Evolutionary conservation across 2,329 filamentous ascomycete genomes (phyloP).

Genomic region (Fusarium circinatum): DNA sequence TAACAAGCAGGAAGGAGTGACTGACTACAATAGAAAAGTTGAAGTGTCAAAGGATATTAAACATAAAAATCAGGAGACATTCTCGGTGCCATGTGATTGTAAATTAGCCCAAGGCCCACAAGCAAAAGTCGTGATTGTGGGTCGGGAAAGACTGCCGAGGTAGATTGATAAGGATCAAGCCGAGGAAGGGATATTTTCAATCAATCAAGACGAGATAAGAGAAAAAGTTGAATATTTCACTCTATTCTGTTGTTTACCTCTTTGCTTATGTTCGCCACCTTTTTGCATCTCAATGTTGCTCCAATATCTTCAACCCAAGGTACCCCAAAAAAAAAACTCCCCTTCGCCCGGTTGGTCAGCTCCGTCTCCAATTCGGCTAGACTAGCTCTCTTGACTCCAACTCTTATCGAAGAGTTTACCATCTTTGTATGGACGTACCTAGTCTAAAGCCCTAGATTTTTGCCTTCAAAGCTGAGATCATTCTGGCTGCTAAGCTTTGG

Average conservation of each 20-base stretch:
- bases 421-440: accelerated
- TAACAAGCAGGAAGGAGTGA: too few species aligned
- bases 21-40: neutral
- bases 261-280: neutral
- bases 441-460: neutral
- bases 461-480: accelerated
- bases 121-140: neutral
- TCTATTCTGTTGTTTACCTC: neutral
- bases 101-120: neutral
- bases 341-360: neutral
- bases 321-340: neutral
- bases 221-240: neutral
- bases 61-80: neutral
- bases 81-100: neutral
- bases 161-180: neutral
- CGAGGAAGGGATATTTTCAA: neutral
- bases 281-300: neutral
- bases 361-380: neutral
- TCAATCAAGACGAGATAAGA: neutral
- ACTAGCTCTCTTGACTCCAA: neutral
- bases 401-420: accelerated
- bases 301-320: neutral
- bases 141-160: neutral
- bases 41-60: neutral
- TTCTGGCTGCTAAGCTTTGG: neutral